Conservation (phyloP, 495 filamentous ascomycete genomes). For the Staphylotrichum tortipilum region DNA sequence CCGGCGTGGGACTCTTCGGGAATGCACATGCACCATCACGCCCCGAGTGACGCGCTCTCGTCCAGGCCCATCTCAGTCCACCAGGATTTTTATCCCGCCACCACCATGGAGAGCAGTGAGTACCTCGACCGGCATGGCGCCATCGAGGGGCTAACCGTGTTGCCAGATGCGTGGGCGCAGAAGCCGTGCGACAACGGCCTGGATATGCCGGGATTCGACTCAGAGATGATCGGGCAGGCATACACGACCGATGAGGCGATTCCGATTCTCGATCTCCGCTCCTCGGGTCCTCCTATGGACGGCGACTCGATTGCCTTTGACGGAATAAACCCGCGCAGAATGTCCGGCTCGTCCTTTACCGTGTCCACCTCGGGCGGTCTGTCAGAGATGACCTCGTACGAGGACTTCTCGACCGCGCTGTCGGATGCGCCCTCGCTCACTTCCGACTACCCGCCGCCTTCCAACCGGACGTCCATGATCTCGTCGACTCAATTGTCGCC, state of each 20-base stretch:
- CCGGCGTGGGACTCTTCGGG: conserved; percentile 48
- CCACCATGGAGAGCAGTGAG: conserved; percentile 44
- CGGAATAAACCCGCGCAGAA: conserved; percentile 38
- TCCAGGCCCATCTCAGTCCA: conserved; percentile 43
- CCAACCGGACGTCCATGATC: conserved; percentile 50
- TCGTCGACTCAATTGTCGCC: conserved; percentile 51
- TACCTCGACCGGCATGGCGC: conserved; percentile 16
- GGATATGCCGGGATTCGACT: conserved; percentile 38
- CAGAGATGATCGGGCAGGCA: conserved; percentile 46
- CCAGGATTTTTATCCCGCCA: conserved; percentile 44
- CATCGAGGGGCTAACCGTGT: conserved; percentile 22
- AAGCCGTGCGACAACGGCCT: conserved; percentile 45
- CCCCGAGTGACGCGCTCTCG: conserved; percentile 40
- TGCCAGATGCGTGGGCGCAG: conserved; percentile 39
- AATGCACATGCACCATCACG: conserved; percentile 40
- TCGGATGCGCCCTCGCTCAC: conserved; percentile 48
- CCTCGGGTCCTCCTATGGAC: conserved; percentile 31
- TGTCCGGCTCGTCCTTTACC: conserved; percentile 52
- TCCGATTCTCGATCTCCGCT: conserved; percentile 46
- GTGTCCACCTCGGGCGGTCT: conserved; percentile 49
- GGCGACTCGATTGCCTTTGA: conserved; percentile 35
- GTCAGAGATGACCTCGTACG: conserved; percentile 51
- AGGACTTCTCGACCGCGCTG: conserved; percentile 49
- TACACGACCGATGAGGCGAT: conserved; percentile 49
- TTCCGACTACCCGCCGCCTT: conserved; percentile 49